These are phyloP conservation scores for Aspergillus phoenicis DNA, from an alignment of 2,329 filamentous ascomycete genomes.

Conservation along the genomic window DNA sequence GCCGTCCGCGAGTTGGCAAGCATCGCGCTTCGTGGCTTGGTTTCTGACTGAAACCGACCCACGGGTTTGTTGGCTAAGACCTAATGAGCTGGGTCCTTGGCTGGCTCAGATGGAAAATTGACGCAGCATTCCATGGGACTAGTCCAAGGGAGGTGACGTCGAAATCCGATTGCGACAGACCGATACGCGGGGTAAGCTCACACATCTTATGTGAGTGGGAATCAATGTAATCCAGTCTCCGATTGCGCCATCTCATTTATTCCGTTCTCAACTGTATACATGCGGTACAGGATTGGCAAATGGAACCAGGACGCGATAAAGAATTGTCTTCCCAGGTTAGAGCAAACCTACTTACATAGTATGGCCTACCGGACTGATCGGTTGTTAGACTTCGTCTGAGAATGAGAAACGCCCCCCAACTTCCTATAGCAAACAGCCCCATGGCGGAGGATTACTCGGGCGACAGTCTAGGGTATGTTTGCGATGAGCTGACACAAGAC, in stretches of 20 bases:
- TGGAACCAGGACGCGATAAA: conserved; percentile 5
- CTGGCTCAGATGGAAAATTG: neutral
- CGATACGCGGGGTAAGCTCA: neutral
- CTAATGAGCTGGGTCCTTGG: neutral
- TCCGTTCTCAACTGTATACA: neutral
- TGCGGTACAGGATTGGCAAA: neutral
- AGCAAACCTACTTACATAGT: neutral
- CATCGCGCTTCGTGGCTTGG: neutral
- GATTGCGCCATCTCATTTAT: neutral
- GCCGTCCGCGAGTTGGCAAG: neutral
- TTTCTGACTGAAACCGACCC: neutral
- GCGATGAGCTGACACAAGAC: neutral
- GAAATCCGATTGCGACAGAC: neutral
- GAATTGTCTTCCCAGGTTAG: neutral
- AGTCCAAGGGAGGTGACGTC: neutral
- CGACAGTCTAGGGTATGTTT: conserved; percentile 1
- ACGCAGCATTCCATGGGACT: neutral
- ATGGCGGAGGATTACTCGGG: neutral
- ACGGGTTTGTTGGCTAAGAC: neutral
- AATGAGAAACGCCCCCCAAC: conserved; percentile 14
- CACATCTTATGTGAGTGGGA: too few relatives aligned
- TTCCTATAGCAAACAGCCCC: conserved; percentile 8
- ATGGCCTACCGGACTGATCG: neutral
- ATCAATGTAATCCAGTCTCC: neutral
- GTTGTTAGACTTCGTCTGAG: conserved; percentile 16